Evolutionary conservation across 23 red algal species (phyloP), one percentile per base, ranked within the genome.

Genomic region (Gracilariopsis chorda): DNA sequence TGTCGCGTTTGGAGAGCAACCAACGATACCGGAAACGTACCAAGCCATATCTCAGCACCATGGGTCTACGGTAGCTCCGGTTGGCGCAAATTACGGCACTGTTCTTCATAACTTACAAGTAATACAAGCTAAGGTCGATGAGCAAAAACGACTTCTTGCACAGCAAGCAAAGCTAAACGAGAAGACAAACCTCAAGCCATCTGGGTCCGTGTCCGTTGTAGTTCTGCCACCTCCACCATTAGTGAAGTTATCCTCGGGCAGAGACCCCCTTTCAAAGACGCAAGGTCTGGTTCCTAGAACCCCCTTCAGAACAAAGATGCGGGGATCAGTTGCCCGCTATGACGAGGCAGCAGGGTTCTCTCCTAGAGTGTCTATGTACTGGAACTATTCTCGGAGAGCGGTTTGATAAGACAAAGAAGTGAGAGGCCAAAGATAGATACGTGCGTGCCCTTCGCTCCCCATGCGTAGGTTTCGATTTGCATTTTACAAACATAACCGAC

Each of bases 11-110:
- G 76, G 76, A 39, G 21, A n/a, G 14, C 76, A 80, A 57, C 76
- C 76, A 7, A 49, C 48, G 23, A 13, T 80, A 29, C 52, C 76
- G 28, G 65, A 89, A 25, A 78, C 85, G 9, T 89, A 62, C 40
- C 65, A 64, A 19, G 51, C 85, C 0, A 52, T 78, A 7, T 48
- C 72, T 63, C 85, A 89, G 34, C 48, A 70, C 53, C 46, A 76
- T 28, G 85, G 85, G 24, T 55, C 59, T 8, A 89, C 85, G 8
- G 65, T 89, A 37, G 85, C 85, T 12, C 85, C 85, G 65, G 61
- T 69, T 27, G 85, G 85, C 17, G 85, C 70, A 44, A 89, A 89
- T 70, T 89, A 89, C 29, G 85, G 69, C 53, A 89, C 85, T 77
- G 70, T 89, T 44, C 65, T 89, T 47, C 85, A 89, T 47, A 89